Percentiles rank a stretch among this genome's conserved stretches.
These are phyloP conservation scores for Ustilago hordei DNA, from an alignment of 1,284 basidiomycete species.

Conservation along the genomic window DNA sequence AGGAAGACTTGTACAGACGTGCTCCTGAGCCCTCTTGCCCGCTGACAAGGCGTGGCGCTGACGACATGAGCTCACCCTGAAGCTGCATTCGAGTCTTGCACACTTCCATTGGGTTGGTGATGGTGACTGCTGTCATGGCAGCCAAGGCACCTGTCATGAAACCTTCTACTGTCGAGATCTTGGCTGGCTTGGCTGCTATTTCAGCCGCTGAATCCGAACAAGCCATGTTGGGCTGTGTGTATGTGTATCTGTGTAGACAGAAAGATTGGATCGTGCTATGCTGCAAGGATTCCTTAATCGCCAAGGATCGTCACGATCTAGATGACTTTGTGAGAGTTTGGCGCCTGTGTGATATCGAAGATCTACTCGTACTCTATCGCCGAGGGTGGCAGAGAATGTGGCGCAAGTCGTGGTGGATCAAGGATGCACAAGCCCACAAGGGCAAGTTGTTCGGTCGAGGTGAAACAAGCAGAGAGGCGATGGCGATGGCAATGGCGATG, in stretches of 20 bases:
- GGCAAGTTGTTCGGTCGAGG: neutral
- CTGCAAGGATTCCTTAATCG: neutral
- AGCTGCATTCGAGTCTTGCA: conserved; percentile 68
- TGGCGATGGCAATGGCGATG: too few relatives aligned
- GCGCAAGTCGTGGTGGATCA: neutral
- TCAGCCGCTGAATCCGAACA: conserved; percentile 21
- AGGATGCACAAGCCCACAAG: neutral
- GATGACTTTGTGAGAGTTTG: neutral
- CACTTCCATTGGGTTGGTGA: conserved; percentile 65
- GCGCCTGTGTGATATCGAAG: neutral
- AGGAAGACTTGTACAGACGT: conserved; percentile 82
- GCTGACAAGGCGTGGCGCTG: conserved; percentile 38
- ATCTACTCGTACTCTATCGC: neutral
- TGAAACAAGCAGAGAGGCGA: neutral
- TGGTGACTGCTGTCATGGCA: conserved; percentile 60
- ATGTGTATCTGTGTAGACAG: neutral
- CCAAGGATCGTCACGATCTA: neutral
- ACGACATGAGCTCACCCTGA: conserved; percentile 62
- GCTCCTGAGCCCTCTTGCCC: conserved; percentile 40
- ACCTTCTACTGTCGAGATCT: conserved; percentile 54
- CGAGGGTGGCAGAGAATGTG: neutral
- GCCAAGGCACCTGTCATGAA: conserved; percentile 57
- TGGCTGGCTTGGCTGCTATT: conserved; percentile 40
- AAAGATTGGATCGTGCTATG: too few relatives aligned
- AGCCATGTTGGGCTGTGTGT: conserved; percentile 15